A percentile compares a stretch with the other conserved stretches of the same genome.
Evolutionary conservation across 2,329 filamentous ascomycete genomes (phyloP).

Genomic region (Xylariaceae sp.): DNA sequence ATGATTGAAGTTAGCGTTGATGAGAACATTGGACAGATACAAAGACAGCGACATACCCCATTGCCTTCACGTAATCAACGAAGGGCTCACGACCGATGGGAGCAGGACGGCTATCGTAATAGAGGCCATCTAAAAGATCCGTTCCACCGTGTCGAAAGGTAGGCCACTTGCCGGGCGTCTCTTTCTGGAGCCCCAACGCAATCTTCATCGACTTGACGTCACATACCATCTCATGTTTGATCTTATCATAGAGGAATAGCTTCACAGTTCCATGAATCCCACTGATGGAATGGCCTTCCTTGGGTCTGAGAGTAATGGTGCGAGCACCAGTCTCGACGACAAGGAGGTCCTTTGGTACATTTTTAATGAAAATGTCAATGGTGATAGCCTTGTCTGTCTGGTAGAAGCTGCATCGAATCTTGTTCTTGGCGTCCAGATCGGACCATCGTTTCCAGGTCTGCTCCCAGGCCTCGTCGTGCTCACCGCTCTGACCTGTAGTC

Average conservation of each 20-base stretch:
- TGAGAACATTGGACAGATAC: background rate
- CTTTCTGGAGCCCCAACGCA: slow-evolving; percentile 71
- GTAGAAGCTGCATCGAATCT: slow-evolving; percentile 39
- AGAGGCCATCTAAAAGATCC: slow-evolving; percentile 26
- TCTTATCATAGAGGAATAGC: slow-evolving; percentile 60
- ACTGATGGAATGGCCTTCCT: slow-evolving; percentile 45
- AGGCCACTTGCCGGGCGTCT: slow-evolving; percentile 65
- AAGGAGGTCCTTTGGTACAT: slow-evolving; percentile 38
- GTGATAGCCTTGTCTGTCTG: slow-evolving; percentile 36
- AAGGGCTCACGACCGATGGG: slow-evolving; percentile 19
- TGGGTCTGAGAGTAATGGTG: slow-evolving; percentile 20
- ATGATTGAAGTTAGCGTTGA: background rate
- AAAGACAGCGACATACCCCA: slow-evolving; percentile 20
- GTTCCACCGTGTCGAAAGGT: slow-evolving; percentile 44
- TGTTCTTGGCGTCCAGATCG: slow-evolving; percentile 23
- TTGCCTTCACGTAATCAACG: slow-evolving; percentile 12
- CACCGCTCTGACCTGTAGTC: background rate
- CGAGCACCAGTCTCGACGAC: slow-evolving; percentile 32
- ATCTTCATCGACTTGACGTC: slow-evolving; percentile 74
- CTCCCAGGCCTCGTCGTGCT: slow-evolving; percentile 15
- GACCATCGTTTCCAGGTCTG: slow-evolving; percentile 20
- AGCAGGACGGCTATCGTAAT: slow-evolving; percentile 4
- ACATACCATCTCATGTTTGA: slow-evolving; percentile 60
- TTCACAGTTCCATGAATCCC: slow-evolving; percentile 47
- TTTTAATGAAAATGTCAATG: slow-evolving; percentile 39